These are phyloP conservation scores for Suillus weaverae DNA, from an alignment of 768 basidiomycete species.

Conservation along the genomic window DNA sequence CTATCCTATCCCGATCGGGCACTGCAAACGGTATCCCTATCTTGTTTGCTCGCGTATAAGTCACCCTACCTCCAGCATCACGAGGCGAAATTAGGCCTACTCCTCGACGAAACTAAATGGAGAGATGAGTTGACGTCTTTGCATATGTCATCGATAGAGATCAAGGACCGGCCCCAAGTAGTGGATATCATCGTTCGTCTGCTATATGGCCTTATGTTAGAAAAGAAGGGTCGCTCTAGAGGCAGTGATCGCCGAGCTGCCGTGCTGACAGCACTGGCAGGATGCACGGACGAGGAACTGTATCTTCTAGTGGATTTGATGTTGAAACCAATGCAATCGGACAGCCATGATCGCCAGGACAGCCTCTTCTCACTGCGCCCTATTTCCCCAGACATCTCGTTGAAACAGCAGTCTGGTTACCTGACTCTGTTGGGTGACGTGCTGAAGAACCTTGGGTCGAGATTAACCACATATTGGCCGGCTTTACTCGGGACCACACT, in stretches of 20 bases:
- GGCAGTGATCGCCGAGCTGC: slow-evolving; percentile 72
- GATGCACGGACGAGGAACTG: slow-evolving; percentile 74
- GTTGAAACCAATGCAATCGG: slow-evolving; percentile 65
- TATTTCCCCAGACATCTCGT: slow-evolving; percentile 36
- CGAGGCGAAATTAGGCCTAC: slow-evolving; percentile 61
- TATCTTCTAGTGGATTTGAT: slow-evolving; percentile 81
- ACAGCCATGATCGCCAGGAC: slow-evolving; percentile 25
- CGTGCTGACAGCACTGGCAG: slow-evolving; percentile 67
- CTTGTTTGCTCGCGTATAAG: slow-evolving; percentile 84
- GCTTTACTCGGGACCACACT: slow-evolving; percentile 69
- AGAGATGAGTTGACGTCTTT: slow-evolving; percentile 83
- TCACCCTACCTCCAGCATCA: slow-evolving; percentile 51
- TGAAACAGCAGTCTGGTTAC: slow-evolving; percentile 81
- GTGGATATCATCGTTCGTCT: slow-evolving; percentile 73
- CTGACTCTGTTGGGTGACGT: slow-evolving; percentile 84
- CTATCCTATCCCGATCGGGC: slow-evolving; percentile 83
- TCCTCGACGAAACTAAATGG: slow-evolving; percentile 87
- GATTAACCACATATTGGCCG: slow-evolving; percentile 71
- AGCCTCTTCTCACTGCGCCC: slow-evolving; percentile 31
- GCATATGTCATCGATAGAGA: slow-evolving; percentile 58
- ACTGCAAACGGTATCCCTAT: slow-evolving; percentile 73
- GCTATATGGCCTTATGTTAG: slow-evolving; percentile 86
- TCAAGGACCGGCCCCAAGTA: slow-evolving; percentile 59
- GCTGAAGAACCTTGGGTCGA: slow-evolving; percentile 76
- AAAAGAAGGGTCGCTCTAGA: slow-evolving; percentile 66